Conservation (phyloP, 1,139 yeast genomes). For the Yamadazyma sp. region DNA sequence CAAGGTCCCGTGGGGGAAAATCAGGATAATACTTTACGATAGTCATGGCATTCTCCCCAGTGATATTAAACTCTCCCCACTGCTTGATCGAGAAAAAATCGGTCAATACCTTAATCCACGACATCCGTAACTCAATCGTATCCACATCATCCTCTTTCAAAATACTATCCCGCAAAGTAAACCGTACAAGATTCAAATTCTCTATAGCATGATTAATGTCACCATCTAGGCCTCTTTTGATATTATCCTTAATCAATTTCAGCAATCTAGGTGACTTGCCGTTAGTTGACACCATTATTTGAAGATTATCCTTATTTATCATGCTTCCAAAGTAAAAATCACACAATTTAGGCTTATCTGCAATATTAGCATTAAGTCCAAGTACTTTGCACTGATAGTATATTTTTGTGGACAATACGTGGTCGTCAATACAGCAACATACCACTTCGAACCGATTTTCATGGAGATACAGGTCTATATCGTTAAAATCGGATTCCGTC, state of each 20-base stretch:
- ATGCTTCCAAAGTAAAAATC: constrained; percentile 86
- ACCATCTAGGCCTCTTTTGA: constrained; percentile 46
- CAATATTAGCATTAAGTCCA: constrained; percentile 73
- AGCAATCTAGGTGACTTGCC: constrained; percentile 82
- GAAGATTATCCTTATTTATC: constrained; percentile 73
- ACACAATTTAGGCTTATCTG: constrained; percentile 80
- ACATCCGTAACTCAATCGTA: constrained; percentile 65
- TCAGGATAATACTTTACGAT: constrained; percentile 39
- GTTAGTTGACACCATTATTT: constrained; percentile 80
- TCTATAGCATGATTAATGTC: constrained; percentile 60
- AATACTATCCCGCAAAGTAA: constrained; percentile 45
- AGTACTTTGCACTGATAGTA: constrained; percentile 57
- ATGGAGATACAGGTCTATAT: constrained; percentile 32
- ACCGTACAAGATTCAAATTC: constrained; percentile 60
- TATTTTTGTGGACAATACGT: constrained; percentile 55
- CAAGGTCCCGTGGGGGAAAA: constrained; percentile 40
- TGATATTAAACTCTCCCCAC: constrained; percentile 50
- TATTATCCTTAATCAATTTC: constrained; percentile 59
- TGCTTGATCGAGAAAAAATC: constrained; percentile 58
- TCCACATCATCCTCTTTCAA: constrained; percentile 48
- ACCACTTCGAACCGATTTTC: constrained; percentile 59
- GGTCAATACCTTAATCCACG: constrained; percentile 67
- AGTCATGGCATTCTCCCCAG: constrained; percentile 22
- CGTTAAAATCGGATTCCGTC: constrained; percentile 26
- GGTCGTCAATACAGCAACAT: constrained; percentile 76